Conservation (phyloP, 2,329 filamentous ascomycete genomes). For the Colletotrichum theobromicola region DNA sequence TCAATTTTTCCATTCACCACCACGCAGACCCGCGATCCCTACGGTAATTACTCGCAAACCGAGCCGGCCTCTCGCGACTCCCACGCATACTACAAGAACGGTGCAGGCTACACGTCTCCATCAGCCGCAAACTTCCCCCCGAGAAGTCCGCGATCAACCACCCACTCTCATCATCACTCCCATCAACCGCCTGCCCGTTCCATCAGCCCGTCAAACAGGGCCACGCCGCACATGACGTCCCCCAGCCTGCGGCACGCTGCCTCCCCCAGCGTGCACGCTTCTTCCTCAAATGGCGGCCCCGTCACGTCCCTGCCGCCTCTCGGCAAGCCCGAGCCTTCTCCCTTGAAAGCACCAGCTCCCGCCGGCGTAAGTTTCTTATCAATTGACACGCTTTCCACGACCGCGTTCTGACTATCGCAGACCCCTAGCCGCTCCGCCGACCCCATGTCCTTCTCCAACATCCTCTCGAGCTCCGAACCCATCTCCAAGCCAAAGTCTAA, state of each 20-base stretch:
- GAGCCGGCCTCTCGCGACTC: slow-evolving; percentile 39
- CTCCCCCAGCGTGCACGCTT: slow-evolving; percentile 39
- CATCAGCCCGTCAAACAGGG: slow-evolving; percentile 46
- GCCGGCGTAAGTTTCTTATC: slow-evolving; percentile 36
- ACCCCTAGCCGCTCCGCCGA: slow-evolving; percentile 78
- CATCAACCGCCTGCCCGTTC: slow-evolving; percentile 45
- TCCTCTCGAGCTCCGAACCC: slow-evolving; percentile 81
- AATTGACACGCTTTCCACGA: neutral
- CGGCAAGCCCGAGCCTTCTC: slow-evolving; percentile 45
- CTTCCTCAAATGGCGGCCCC: slow-evolving; percentile 45
- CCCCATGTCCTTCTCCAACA: slow-evolving; percentile 96
- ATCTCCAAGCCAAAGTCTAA: slow-evolving; percentile 54
- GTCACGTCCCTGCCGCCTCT: slow-evolving; percentile 36
- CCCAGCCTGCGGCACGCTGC: slow-evolving; percentile 52
- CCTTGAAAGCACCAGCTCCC: slow-evolving; percentile 40
- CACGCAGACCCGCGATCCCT: slow-evolving; percentile 55
- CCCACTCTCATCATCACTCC: slow-evolving; percentile 40
- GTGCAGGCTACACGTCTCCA: slow-evolving; percentile 52
- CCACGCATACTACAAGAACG: slow-evolving; percentile 52
- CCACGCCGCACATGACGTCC: slow-evolving; percentile 48
- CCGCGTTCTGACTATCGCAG: slow-evolving; percentile 40
- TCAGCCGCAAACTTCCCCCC: slow-evolving; percentile 48
- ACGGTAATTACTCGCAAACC: slow-evolving; percentile 47
- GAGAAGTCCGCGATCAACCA: slow-evolving; percentile 55
- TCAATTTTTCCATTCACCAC: slow-evolving; percentile 20